Evolutionary conservation across 2,329 filamentous ascomycete species (phyloP), one percentile per base, ranked within the genome.

Genomic region (Neobulgaria alba): DNA sequence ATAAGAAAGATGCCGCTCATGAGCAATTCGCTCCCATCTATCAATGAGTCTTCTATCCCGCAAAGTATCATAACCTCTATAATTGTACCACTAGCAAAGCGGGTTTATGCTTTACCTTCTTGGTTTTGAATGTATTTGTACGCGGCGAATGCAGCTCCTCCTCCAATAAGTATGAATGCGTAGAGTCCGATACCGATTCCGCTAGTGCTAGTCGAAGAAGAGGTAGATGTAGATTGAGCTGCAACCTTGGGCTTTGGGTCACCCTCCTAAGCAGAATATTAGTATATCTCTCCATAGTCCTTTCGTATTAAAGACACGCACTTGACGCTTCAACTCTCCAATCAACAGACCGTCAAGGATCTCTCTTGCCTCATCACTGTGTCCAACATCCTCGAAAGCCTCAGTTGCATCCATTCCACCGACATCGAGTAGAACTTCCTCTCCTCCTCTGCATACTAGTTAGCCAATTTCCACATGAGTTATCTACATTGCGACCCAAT

Each of bases 301-400:
- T 55, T 79, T 70, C 86, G 85, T 55, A 15, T 12, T 14, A 12
- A 16, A 12, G 2, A n/a, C 19, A 17, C 79, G 58, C 75, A 93
- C 86, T 72, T 76, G 63, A 64, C 86, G 77, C 79, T 94, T 93
- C 63, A 95, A 67, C 29, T 62, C 72, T 51, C 86, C 89, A 53
- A 92, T 74, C 38, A 79, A 67, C 51, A 94, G 71, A 59, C 78
- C 77, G 21, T 83, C 79, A 43, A 98, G 79, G 54, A 94, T 90
- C 72, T 96, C 90, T 54, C 92, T 83, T 54, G 92, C 92, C 74
- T 98, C 92, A 67, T 98, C 92, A 59, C 85, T 93, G 82, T 98
- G 92, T 61, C 92, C 92, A 60, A 98, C 92, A 67, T 98, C 92
- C 72, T 98, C 92, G 63, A 98, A 98, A 48, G 92, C 90, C 70